phyloP scores from a whole-genome alignment of 352 stramenopile genomes.

The Pythium rishiriense region DNA sequence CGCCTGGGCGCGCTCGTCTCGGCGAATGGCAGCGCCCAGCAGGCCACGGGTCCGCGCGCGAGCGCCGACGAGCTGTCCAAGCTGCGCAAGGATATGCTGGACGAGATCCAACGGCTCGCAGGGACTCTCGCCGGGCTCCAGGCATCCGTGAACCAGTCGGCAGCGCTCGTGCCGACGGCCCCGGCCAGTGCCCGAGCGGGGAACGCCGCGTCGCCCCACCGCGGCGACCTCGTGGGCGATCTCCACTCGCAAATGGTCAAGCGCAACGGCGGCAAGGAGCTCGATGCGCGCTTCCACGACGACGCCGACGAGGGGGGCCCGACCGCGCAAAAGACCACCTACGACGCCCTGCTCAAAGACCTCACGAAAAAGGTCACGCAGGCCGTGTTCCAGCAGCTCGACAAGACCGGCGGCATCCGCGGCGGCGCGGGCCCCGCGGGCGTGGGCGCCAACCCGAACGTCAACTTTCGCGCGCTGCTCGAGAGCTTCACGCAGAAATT shows the following conservation, averaged over 20 bases:
- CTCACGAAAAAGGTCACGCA: slow-evolving; percentile 79
- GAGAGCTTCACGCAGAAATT: slow-evolving; percentile 79
- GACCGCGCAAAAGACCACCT: slow-evolving; percentile 51
- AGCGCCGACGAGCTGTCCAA: slow-evolving; percentile 42
- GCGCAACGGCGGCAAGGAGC: slow-evolving; percentile 33
- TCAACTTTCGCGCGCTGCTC: slow-evolving; percentile 69
- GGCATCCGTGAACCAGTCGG: slow-evolving; percentile 1
- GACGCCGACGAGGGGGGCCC: neutral
- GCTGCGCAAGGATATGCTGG: slow-evolving; percentile 49
- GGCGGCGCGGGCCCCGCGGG: slow-evolving; percentile 28
- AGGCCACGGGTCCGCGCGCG: neutral
- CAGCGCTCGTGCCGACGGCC: slow-evolving; percentile 7
- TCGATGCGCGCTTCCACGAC: slow-evolving; percentile 48
- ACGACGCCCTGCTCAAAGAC: slow-evolving; percentile 74
- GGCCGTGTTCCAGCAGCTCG: slow-evolving; percentile 41
- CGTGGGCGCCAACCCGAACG: slow-evolving; percentile 43
- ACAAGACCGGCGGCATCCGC: slow-evolving; percentile 35
- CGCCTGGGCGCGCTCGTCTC: slow-evolving; percentile 38
- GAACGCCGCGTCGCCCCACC: slow-evolving; percentile 4
- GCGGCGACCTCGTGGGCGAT: slow-evolving; percentile 47
- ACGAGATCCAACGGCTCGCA: slow-evolving; percentile 52
- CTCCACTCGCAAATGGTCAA: slow-evolving; percentile 60
- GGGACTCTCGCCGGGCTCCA: slow-evolving; percentile 31
- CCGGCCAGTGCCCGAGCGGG: neutral
- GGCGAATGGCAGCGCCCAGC: slow-evolving; percentile 24